Percentiles rank a stretch among this genome's conserved stretches.
Conservation (phyloP, 495 filamentous ascomycete genomes). For the Halenospora varia region DNA sequence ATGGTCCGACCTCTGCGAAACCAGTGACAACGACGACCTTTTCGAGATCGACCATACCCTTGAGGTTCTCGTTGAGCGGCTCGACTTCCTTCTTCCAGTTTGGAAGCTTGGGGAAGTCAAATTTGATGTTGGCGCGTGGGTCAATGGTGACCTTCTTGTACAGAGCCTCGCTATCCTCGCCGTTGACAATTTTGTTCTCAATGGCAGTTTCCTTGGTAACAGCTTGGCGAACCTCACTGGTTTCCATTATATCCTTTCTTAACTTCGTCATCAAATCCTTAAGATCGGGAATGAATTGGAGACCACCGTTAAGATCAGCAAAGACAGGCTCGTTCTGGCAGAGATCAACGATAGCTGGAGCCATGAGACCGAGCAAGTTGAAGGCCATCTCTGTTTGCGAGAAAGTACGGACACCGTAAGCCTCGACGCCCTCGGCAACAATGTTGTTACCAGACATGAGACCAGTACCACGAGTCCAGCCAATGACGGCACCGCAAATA, state of each 20-base stretch:
- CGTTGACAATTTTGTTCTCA: conserved; percentile 97
- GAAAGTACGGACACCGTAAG: conserved; percentile 94
- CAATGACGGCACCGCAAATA: conserved; percentile 97
- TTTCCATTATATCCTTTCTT: conserved; percentile 88
- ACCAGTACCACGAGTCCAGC: conserved; percentile 97
- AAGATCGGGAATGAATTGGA: conserved; percentile 97
- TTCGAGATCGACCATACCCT: conserved; percentile 97
- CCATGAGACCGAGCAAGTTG: conserved; percentile 96
- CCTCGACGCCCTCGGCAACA: conserved; percentile 94
- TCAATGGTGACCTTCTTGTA: conserved; percentile 91
- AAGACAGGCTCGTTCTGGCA: conserved; percentile 95
- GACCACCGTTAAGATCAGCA: conserved; percentile 93
- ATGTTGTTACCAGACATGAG: conserved; percentile 98
- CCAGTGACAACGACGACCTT: conserved; percentile 97
- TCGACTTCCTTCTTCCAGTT: conserved; percentile 89
- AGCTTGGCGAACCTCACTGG: conserved; percentile 86
- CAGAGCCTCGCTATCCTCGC: conserved; percentile 84
- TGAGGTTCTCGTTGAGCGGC: conserved; percentile 79
- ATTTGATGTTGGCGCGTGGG: conserved; percentile 96
- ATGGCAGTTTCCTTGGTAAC: conserved; percentile 94
- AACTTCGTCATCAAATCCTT: conserved; percentile 89
- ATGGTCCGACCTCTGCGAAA: conserved; percentile 93
- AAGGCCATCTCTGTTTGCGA: conserved; percentile 99
- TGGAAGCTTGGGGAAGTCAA: conserved; percentile 83
- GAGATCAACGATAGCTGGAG: conserved; percentile 87